Evolutionary conservation across 257 asterid species (phyloP).

Genomic region (Phtheirospermum japonicum): DNA sequence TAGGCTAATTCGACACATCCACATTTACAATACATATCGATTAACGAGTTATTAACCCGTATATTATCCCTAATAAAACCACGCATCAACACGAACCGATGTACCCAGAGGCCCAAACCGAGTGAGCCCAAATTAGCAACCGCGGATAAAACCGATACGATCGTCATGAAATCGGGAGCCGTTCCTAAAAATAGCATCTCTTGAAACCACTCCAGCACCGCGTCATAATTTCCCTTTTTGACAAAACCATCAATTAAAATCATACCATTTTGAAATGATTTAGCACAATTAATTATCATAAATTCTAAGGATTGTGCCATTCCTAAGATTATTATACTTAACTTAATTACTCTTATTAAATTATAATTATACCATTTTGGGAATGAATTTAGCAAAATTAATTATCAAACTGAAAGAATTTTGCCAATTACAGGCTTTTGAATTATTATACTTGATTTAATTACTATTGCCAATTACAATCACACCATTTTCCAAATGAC

Average conservation of each 20-base stretch:
- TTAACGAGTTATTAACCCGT: constrained; percentile 54
- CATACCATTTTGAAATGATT: too few species aligned
- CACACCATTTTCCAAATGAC: too few species aligned
- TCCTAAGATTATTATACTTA: too few species aligned
- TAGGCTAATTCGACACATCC: constrained; percentile 64
- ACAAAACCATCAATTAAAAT: constrained; percentile 67
- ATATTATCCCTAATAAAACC: constrained; percentile 38
- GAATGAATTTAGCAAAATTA: too few species aligned
- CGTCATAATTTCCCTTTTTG: constrained; percentile 49
- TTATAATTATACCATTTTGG: too few species aligned
- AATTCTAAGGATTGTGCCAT: too few species aligned
- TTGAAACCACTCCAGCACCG: constrained; percentile 62
- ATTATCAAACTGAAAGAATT: too few species aligned
- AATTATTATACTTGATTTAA: too few species aligned
- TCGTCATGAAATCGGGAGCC: constrained; percentile 65
- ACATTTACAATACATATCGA: constrained; percentile 78
- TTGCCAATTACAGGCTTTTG: too few species aligned
- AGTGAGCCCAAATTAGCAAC: constrained; percentile 68
- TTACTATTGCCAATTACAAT: too few species aligned
- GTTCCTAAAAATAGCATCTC: constrained; percentile 55
- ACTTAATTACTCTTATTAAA: too few species aligned
- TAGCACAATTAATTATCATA: too few species aligned
- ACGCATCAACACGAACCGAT: constrained; percentile 39
- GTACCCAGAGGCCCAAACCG: constrained; percentile 71
- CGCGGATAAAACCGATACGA: constrained; percentile 59